Base-by-base conservation (phyloP, 306 rosid genomes). In the Carpinus viminea region DNA sequence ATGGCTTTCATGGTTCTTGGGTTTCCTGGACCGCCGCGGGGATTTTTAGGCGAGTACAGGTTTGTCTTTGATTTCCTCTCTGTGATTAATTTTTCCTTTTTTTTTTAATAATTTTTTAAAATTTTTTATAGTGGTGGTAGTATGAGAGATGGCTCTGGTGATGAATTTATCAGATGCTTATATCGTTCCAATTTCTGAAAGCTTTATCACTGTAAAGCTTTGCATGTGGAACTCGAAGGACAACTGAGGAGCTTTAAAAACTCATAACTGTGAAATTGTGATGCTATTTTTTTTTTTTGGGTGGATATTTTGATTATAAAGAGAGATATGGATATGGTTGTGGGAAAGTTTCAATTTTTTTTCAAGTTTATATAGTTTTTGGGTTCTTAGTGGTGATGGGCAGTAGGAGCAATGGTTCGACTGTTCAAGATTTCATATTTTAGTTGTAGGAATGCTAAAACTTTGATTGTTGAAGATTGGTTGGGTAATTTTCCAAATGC, bases 181-280 rank as follows among this genome's bases (percentile, higher is more conserved):
- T 54, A 15, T 83, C 77, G 86, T 83, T 83, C 86, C 83, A 83
- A 78, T 83, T 78, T 59, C 78, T 16, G 83, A 83, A 83, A 66
- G 74, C 74, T 74, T 51, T 48, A 24, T 28, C 46, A 21, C 21
- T 7, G 17, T 52, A 21, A 51, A 72, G 78, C 77, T 82, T 81
- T 71, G 13, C 69, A 24, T 83, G 86, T 83, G 82, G 86, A 73
- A 74, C 82, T 8, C 13, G 68, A 45, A 76, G 77, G 77, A 70
- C 57, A 69, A 13, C 80, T 74, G 80, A 83, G 83, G 83, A 79
- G 79, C 53, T 53, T 8, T 10, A 12, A 9, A 9, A 57, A 36
- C 72, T 16, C 28, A 38, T 66, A 18, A n/a, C 12, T 18, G 12
- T 38, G 47, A n/a, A 38, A 64, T 1, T 7, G 21, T 64, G 45